Evolutionary conservation across 176 grass and related monocot genomes (phyloP), one percentile per base, ranked within the genome.

Genomic region (Phoenix roebelenii): DNA sequence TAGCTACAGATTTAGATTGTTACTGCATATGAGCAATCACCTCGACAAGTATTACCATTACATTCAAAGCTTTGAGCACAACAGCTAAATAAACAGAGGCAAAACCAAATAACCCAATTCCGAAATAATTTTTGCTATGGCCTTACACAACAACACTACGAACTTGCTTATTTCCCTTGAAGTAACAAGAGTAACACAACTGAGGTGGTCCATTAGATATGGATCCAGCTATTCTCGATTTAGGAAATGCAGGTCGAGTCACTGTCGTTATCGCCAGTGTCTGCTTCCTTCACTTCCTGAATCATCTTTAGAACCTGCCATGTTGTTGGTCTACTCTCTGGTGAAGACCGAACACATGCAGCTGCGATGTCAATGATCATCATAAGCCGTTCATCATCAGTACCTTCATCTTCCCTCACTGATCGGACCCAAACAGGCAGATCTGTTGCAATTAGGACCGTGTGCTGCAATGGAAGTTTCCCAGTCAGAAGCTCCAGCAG

Each of bases 291-390:
- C 67, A 98, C 93, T 67, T 98, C 93, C 70, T 98, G 93, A 72
- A 98, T 92, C 87, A 98, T 89, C 70, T 98, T 98, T 9, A 98
- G 84, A 50, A 98, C 88, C 52, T 93, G 94, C 94, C 94, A 98
- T 7, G 94, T 84, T 0, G 94, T 85, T 5, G 94, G 94, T 1
- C 94, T 78, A 35, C 84, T 79, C 18, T 98, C 94, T 2, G 82
- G 88, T 1, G 87, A 91, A 1, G 76, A 83, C 3, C 67, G 66
- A 61, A 92, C 68, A 0, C 94, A 98, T 22, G 76, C 73, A 48
- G 84, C 72, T 1, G 88, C 79, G 24, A 98, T 86, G 65, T 93
- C 82, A 0, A 85, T 61, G 17, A 98, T 93, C 94, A 92, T 89
- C 32, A 64, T 73, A 22, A 98, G 71, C 6, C 76, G 81, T 18